Conservation (phyloP, 306 rosid genomes). For the Fragaria ananassa region DNA sequence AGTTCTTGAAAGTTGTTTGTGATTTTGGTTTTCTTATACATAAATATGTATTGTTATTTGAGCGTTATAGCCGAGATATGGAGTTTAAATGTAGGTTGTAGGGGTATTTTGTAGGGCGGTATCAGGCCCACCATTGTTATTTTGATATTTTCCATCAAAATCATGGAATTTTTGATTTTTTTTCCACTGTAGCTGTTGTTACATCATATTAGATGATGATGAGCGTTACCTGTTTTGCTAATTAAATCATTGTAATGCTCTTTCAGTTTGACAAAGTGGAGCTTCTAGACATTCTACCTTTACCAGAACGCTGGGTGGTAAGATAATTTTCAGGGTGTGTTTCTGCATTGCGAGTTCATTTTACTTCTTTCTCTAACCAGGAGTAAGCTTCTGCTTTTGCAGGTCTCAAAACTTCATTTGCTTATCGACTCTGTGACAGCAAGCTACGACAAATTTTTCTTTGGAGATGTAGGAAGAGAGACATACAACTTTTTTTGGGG, state of each 20-base stretch:
- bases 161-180: not conserved
- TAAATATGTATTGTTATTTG: not conserved
- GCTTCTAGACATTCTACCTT: constrained; percentile 56
- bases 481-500: constrained; percentile 91
- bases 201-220: not conserved
- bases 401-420: constrained; percentile 89
- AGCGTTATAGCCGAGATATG: not conserved
- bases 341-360: constrained; percentile 17
- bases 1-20: not conserved
- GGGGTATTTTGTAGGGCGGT: not conserved
- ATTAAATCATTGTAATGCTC: not conserved
- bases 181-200: not conserved
- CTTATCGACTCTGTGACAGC: constrained; percentile 66
- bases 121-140: not conserved
- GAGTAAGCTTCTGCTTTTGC: constrained; percentile 8
- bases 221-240: not conserved
- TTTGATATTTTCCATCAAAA: not conserved
- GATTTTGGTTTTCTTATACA: not conserved
- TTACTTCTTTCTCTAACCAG: constrained; percentile 9
- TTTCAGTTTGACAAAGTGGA: constrained; percentile 72
- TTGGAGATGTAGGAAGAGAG: constrained; percentile 93
- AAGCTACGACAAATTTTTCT: constrained; percentile 87
- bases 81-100: not conserved
- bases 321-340: constrained; percentile 28
- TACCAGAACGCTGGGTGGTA: constrained; percentile 97